Percentiles rank a stretch among this genome's conserved stretches.
Evolutionary conservation across 83 land plant genomes (phyloP).

Genomic region (Picea mariana): DNA sequence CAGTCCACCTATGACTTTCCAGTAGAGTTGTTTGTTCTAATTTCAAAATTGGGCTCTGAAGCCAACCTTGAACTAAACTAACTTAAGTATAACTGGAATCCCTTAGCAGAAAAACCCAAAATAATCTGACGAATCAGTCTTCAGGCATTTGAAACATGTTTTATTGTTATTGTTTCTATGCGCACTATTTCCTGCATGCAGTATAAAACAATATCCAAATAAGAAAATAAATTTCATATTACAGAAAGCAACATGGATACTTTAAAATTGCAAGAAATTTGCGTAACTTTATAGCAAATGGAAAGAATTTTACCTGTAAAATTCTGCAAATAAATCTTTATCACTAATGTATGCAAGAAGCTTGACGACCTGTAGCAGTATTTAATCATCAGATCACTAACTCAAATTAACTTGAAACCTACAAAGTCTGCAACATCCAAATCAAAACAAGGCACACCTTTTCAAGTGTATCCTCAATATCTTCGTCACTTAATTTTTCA

Average conservation of each 20-base stretch:
- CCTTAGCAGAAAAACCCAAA: background rate
- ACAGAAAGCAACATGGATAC: background rate
- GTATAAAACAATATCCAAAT: background rate
- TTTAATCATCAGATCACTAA: background rate
- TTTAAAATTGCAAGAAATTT: too few relatives aligned
- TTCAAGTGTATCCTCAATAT: constrained; percentile 75
- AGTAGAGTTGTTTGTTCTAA: too few relatives aligned
- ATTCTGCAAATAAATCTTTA: constrained; percentile 94
- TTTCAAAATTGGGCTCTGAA: too few relatives aligned
- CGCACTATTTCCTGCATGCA: background rate
- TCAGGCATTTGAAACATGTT: too few relatives aligned
- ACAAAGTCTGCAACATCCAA: background rate
- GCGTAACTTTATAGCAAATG: background rate
- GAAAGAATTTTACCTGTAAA: constrained; percentile 65
- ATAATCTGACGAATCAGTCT: too few relatives aligned
- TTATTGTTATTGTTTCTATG: too few relatives aligned
- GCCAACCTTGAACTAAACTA: too few relatives aligned
- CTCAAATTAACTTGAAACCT: background rate
- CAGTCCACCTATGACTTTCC: too few relatives aligned
- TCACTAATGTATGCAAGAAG: constrained; percentile 96
- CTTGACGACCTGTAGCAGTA: constrained; percentile 74
- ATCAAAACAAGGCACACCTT: constrained; percentile 47
- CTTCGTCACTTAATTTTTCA: constrained; percentile 95
- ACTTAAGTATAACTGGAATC: background rate
- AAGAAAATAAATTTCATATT: background rate